phyloP scores from a whole-genome alignment of 164 flowering plant species.

The Nymphaea thermarum region DNA sequence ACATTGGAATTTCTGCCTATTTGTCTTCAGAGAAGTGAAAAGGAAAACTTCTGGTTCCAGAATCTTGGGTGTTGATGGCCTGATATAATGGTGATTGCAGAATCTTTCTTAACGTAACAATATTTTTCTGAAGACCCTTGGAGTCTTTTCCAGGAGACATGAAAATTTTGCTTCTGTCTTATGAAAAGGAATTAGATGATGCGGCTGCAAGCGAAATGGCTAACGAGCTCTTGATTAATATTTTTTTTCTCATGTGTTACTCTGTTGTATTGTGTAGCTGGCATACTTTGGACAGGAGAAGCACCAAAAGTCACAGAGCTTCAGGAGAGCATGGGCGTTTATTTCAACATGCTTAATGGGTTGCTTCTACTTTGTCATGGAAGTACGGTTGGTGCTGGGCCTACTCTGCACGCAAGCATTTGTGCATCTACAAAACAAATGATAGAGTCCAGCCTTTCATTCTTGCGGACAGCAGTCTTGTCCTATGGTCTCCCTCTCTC shows the following conservation, averaged over 20 bases:
- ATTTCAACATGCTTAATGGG: constrained; percentile 73
- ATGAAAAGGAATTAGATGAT: too few relatives aligned
- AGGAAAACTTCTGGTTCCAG: background rate
- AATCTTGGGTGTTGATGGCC: background rate
- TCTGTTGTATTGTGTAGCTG: constrained; percentile 32
- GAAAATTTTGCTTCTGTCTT: too few relatives aligned
- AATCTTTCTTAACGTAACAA: too few relatives aligned
- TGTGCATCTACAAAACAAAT: constrained; percentile 59
- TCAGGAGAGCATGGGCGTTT: constrained; percentile 64
- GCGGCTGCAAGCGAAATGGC: too few relatives aligned
- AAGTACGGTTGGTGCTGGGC: constrained; percentile 76
- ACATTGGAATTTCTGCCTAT: too few relatives aligned
- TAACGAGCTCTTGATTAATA: too few relatives aligned
- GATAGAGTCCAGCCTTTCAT: constrained; percentile 50
- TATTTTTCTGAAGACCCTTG: too few relatives aligned
- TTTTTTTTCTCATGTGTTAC: background rate
- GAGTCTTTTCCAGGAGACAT: too few relatives aligned
- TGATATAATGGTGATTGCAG: background rate
- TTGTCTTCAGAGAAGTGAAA: background rate
- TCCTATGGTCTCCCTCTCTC: constrained; percentile 11
- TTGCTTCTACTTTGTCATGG: constrained; percentile 68
- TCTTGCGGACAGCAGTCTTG: constrained; percentile 14
- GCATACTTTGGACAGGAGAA: constrained; percentile 77
- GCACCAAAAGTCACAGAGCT: constrained; percentile 34
- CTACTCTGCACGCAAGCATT: constrained; percentile 57